phyloP scores from a whole-genome alignment of 2,329 filamentous ascomycete species.

The Sclerotinia glacialis region DNA sequence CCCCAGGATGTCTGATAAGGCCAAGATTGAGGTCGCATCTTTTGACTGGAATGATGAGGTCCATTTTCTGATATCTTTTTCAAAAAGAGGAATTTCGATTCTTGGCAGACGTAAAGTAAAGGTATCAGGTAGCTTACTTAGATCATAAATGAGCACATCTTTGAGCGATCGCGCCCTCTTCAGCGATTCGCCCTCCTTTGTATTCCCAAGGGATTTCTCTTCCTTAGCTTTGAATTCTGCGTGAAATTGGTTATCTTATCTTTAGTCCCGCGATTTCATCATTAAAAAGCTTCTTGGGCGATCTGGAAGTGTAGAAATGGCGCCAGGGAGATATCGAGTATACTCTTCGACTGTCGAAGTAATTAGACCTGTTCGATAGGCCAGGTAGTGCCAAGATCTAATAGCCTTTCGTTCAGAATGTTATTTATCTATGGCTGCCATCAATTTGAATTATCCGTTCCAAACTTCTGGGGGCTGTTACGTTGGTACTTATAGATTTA shows the following conservation, averaged over 20 bases:
- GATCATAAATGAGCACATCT: neutral
- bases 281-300: neutral
- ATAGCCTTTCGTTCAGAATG: too few species aligned
- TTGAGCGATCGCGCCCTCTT: neutral
- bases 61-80: neutral
- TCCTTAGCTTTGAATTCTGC: neutral
- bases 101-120: neutral
- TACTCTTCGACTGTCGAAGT: neutral
- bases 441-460: too few species aligned
- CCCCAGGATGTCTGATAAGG: neutral
- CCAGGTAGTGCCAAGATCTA: neutral
- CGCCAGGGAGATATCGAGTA: neutral
- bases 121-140: neutral
- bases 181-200: neutral
- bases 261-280: neutral
- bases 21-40: neutral
- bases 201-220: too few species aligned
- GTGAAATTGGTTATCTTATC: neutral
- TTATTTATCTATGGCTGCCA: too few species aligned
- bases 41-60: neutral
- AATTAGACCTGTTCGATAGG: neutral
- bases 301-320: neutral
- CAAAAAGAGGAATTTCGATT: neutral
- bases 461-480: too few species aligned
- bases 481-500: too few species aligned